Conservation (phyloP, 768 basidiomycete species). For the Pisolithus microcarpus region DNA sequence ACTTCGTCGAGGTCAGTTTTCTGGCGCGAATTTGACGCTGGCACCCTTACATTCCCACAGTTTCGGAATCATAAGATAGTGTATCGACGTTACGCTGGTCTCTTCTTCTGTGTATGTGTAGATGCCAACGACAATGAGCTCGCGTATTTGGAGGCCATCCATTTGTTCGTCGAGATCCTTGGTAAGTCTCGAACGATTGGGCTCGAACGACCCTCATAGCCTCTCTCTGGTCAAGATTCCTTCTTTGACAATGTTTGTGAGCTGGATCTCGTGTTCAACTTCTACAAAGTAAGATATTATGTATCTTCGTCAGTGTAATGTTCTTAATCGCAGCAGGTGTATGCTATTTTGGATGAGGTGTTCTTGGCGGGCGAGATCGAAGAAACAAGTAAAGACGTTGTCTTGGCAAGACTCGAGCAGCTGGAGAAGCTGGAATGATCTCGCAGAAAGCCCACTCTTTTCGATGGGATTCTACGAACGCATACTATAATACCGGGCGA, state of each 20-base stretch:
- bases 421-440: constrained; percentile 85
- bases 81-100: constrained; percentile 92
- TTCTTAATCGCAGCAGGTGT: constrained; percentile 51
- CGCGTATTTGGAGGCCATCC: constrained; percentile 94
- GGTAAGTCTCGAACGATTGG: constrained; percentile 44
- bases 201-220: background rate
- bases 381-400: constrained; percentile 96
- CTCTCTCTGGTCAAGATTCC: constrained; percentile 51
- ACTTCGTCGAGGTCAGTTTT: constrained; percentile 89
- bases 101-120: constrained; percentile 97
- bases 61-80: constrained; percentile 98
- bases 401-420: constrained; percentile 81
- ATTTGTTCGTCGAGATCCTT: constrained; percentile 95
- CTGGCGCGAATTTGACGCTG: background rate
- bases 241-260: constrained; percentile 99
- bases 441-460: background rate
- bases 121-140: constrained; percentile 98
- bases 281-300: constrained; percentile 69
- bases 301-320: background rate
- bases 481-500: background rate
- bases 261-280: constrained; percentile 96
- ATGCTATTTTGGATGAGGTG: constrained; percentile 96
- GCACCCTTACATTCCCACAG: constrained; percentile 33
- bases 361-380: constrained; percentile 98
- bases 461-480: background rate